phyloP scores from a whole-genome alignment of 1,139 yeast genomes.

The Yarrowia galli region DNA sequence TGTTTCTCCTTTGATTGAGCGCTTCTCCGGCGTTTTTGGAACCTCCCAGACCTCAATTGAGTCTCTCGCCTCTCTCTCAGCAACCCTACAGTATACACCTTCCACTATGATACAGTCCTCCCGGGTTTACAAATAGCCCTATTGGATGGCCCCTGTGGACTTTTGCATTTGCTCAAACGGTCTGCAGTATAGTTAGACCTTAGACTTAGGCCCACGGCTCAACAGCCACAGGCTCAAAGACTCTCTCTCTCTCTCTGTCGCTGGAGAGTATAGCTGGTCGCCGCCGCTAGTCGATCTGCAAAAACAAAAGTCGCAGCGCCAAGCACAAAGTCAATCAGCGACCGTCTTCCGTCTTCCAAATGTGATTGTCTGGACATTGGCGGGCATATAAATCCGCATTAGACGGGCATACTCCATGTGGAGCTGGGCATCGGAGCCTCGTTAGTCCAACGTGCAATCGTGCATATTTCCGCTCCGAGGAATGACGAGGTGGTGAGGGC shows the following conservation, averaged over 20 bases:
- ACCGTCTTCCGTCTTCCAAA: background rate
- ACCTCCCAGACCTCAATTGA: background rate
- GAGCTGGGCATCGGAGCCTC: background rate
- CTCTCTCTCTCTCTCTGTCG: too few relatives aligned
- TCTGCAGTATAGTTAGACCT: constrained; percentile 5
- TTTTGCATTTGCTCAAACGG: background rate
- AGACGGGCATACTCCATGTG: constrained; percentile 11
- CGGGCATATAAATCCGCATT: constrained; percentile 21
- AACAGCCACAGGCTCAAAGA: constrained; percentile 29
- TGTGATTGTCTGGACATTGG: constrained; percentile 2
- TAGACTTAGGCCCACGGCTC: constrained; percentile 26
- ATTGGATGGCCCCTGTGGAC: background rate
- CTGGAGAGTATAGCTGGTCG: too few relatives aligned
- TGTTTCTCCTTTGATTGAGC: background rate
- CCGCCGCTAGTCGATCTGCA: constrained; percentile 16
- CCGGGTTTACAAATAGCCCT: background rate
- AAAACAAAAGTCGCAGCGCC: background rate
- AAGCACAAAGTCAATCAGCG: background rate
- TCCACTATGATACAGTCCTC: too few relatives aligned
- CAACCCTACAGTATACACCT: background rate
- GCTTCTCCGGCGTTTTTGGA: background rate
- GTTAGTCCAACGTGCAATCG: background rate
- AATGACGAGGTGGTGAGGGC: background rate
- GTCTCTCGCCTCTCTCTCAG: background rate
- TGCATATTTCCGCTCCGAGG: constrained; percentile 1